Evolutionary conservation across 2,329 filamentous ascomycete genomes (phyloP).

Genomic region (Paecilomyces sp.): DNA sequence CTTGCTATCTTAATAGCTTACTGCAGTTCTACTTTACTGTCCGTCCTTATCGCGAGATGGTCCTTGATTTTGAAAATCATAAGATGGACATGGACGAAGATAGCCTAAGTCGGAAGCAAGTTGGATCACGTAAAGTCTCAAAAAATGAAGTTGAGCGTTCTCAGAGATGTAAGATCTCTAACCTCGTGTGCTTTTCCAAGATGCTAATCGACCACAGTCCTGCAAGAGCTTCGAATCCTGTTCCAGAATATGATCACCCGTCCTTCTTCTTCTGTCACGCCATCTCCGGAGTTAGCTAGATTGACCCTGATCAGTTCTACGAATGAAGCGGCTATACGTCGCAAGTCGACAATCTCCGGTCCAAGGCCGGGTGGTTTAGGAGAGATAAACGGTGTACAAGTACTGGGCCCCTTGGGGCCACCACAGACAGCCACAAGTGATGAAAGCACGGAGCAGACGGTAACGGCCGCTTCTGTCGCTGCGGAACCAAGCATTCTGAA

Average conservation of each 20-base stretch:
- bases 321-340: constrained; percentile 46
- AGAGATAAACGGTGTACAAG: constrained; percentile 36
- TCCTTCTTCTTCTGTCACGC: constrained; percentile 55
- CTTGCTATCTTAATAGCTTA: constrained; percentile 94
- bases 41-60: constrained; percentile 69
- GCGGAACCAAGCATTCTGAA: constrained; percentile 14
- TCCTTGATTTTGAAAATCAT: constrained; percentile 66
- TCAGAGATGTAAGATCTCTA: constrained; percentile 62
- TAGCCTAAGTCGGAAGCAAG: constrained; percentile 58
- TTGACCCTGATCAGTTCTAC: constrained; percentile 62
- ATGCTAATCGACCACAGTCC: constrained; percentile 47
- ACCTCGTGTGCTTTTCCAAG: constrained; percentile 3
- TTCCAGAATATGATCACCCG: constrained; percentile 66
- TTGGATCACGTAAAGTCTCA: constrained; percentile 65
- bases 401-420: constrained; percentile 41
- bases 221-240: constrained; percentile 62
- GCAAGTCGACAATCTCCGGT: constrained; percentile 37
- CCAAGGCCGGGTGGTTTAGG: constrained; percentile 26
- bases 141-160: constrained; percentile 52
- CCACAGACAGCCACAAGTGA: constrained; percentile 17
- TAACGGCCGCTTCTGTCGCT: constrained; percentile 2
- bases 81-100: constrained; percentile 61
- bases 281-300: constrained; percentile 70
- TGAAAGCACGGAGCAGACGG: constrained; percentile 10
- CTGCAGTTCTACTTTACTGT: constrained; percentile 93